Percentiles rank a stretch among this genome's conserved stretches.
Conservation (phyloP, 2,329 filamentous ascomycete genomes). For the Colletotrichum zoysiae region DNA sequence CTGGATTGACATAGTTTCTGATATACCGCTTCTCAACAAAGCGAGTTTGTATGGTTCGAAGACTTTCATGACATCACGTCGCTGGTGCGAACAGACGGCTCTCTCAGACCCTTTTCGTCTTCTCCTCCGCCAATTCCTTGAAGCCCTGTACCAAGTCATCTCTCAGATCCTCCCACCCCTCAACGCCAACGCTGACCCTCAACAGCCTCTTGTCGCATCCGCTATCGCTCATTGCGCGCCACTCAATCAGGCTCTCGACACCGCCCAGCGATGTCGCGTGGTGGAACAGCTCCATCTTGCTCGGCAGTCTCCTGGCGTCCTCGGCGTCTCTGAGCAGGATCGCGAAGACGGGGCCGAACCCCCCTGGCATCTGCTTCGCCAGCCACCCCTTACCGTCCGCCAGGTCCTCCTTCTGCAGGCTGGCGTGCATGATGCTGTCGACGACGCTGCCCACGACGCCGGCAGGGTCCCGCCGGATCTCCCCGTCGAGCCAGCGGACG, state of each 20-base stretch:
- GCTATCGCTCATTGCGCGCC: constrained; percentile 89
- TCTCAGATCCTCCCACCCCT: constrained; percentile 86
- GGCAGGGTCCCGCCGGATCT: constrained; percentile 52
- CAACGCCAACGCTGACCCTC: constrained; percentile 87
- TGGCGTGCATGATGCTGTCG: constrained; percentile 78
- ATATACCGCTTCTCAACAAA: background rate
- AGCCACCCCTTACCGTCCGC: constrained; percentile 76
- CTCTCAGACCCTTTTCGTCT: constrained; percentile 25
- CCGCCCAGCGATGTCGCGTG: constrained; percentile 95
- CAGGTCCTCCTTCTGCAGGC: constrained; percentile 74
- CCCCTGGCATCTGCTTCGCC: constrained; percentile 87
- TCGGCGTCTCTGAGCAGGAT: constrained; percentile 73
- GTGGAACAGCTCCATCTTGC: constrained; percentile 85
- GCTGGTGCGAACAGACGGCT: background rate
- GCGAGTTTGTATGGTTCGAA: background rate
- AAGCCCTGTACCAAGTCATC: constrained; percentile 80
- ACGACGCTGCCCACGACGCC: constrained; percentile 67
- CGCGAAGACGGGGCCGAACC: constrained; percentile 90
- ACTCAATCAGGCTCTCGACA: constrained; percentile 96
- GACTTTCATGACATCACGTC: background rate
- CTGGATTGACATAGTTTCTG: background rate
- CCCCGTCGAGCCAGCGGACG: constrained; percentile 76
- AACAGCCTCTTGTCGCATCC: constrained; percentile 79
- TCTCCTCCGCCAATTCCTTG: constrained; percentile 61
- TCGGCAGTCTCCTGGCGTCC: constrained; percentile 78